These are phyloP conservation scores for Didymella exigua DNA, from an alignment of 2,329 filamentous ascomycete genomes.

Conservation along the genomic window DNA sequence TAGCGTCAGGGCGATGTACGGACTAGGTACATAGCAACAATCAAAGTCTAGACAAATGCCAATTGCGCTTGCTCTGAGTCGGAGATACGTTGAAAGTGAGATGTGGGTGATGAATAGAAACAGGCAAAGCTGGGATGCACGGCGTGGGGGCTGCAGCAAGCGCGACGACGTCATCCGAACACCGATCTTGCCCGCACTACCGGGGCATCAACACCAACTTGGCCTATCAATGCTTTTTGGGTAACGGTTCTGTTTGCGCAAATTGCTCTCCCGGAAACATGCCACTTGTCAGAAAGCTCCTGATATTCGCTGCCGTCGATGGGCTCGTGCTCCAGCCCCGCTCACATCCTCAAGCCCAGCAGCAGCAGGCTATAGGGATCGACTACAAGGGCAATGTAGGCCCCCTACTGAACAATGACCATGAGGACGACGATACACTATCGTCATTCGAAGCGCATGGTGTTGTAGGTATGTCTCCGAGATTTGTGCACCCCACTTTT, in stretches of 20 bases:
- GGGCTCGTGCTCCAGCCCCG: slow-evolving; percentile 76
- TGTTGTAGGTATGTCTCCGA: slow-evolving; percentile 59
- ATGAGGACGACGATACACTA: slow-evolving; percentile 46
- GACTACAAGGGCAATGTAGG: slow-evolving; percentile 69
- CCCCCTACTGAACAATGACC: slow-evolving; percentile 51
- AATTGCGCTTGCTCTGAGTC: no score
- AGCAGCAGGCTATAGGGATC: slow-evolving; percentile 67
- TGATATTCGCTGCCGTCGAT: slow-evolving; percentile 81
- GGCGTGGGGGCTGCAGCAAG: not conserved
- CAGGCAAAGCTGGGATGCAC: not conserved
- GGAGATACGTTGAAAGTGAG: no score
- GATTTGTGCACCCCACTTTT: not conserved
- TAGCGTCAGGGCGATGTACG: no score
- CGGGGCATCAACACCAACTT: slow-evolving; percentile 2
- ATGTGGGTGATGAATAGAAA: no score
- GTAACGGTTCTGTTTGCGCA: not conserved
- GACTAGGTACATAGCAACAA: no score
- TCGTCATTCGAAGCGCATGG: slow-evolving; percentile 55
- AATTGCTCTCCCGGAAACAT: slow-evolving; percentile 53
- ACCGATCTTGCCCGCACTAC: not conserved
- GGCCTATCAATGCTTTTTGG: not conserved
- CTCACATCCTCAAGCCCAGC: slow-evolving; percentile 59
- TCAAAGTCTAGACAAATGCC: no score
- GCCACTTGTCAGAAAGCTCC: slow-evolving; percentile 80
- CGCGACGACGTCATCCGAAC: slow-evolving; percentile 3